Conservation (phyloP, 179 eudicot species). For the Carnegiea gigantea region DNA sequence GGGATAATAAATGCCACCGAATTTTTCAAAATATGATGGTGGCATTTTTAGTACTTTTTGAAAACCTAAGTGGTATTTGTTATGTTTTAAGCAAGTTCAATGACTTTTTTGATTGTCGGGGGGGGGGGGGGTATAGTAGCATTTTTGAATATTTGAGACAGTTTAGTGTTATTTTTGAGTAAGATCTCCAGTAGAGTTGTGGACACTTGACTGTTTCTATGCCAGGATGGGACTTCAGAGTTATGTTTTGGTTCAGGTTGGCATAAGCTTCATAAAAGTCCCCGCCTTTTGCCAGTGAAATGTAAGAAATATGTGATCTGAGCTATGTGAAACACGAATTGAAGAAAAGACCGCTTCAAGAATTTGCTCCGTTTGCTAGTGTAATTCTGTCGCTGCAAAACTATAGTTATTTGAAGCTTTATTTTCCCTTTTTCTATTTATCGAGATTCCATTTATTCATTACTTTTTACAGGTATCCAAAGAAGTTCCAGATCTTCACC, state of each 20-base stretch:
- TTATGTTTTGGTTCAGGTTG: not conserved
- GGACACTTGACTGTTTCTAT: not conserved
- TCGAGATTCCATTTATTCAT: not conserved
- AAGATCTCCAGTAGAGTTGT: not conserved
- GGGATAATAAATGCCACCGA: too few species aligned
- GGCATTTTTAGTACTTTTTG: too few species aligned
- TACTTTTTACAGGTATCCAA: conserved; percentile 52
- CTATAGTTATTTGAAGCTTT: not conserved
- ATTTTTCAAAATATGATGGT: too few species aligned
- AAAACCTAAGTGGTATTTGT: too few species aligned
- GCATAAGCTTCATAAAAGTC: not conserved
- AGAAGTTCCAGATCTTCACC: conserved; percentile 49
- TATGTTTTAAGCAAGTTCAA: too few species aligned
- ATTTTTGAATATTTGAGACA: too few species aligned
- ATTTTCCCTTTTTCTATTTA: not conserved
- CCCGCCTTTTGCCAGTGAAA: not conserved
- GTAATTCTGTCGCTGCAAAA: not conserved
- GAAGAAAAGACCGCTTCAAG: conserved; percentile 1
- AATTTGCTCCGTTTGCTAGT: not conserved
- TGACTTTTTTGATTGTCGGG: too few species aligned
- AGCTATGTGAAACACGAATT: not conserved
- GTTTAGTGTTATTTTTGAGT: not conserved
- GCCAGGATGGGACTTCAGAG: not conserved
- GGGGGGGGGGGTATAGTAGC: too few species aligned
- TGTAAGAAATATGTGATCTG: not conserved